Evolutionary conservation across 208 protist species (phyloP), one percentile per base, ranked within the genome.

Genomic region (Wallacemonas collosoma): DNA sequence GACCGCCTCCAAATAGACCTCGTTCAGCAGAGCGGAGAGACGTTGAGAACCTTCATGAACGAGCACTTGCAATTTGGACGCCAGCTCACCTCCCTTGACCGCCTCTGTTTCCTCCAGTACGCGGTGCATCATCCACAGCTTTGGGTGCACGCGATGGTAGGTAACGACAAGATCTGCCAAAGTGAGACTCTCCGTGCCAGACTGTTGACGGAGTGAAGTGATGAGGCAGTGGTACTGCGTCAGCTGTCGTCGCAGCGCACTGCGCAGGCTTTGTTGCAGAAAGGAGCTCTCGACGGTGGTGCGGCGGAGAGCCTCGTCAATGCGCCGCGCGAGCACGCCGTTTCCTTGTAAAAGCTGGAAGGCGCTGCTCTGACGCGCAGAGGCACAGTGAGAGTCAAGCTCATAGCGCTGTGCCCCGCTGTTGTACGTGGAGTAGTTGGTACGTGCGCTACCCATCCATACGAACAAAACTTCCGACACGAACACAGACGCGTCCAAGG

Each of bases 201-300:
- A 72, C 3, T 75, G 75, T 55, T 88, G 82, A 35, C 86, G 78
- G n/a, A 90, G 66, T 5, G 83, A 80, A 7, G 86, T 66, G 6
- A 90, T 63, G 45, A 90, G 75, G 64, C 77, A 88, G 76, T 90
- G 86, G 66, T 90, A 90, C 72, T 88, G 81, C 15, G 77, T 86
- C 17, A 90, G 70, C 60, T 90, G 86, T 26, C 75, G 50, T 39
- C 86, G 79, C 55, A 90, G 69, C 2, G 86, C 78, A 66, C 75
- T 80, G 38, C 82, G 75, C 12, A 90, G 66, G 58, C 86, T 88
- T 64, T 90, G 86, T 61, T 90, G 86, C 55, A 90, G 57, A 66
- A 90, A 90, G 15, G 82, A 88, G 17, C 71, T 56, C 17, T 86
- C 85, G 38, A 55, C 26, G 38, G 65, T 77, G 40, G 54, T 71